phyloP scores from a whole-genome alignment of 495 filamentous ascomycete species.

The Aspergillus heteromorphus region DNA sequence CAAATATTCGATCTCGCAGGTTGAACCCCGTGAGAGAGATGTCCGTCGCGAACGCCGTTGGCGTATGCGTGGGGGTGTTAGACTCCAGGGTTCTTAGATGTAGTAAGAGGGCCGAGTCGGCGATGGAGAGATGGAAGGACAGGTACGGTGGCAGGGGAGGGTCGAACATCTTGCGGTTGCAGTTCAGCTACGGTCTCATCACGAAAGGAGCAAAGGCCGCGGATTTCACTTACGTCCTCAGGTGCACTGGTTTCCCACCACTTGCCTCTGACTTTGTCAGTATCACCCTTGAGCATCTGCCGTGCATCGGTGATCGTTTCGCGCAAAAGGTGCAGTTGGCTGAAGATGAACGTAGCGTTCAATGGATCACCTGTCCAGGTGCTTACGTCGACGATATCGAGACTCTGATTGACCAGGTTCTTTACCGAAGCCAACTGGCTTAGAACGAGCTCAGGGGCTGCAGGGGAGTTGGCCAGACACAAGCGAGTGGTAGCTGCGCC shows the following conservation, averaged over 20 bases:
- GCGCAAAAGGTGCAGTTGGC: slow-evolving; percentile 71
- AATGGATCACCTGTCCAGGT: slow-evolving; percentile 57
- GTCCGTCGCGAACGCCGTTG: slow-evolving; percentile 53
- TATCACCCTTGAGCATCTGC: slow-evolving; percentile 43
- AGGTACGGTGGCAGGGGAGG: slow-evolving; percentile 55
- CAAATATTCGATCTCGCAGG: slow-evolving; percentile 51
- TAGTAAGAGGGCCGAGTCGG: slow-evolving; percentile 71
- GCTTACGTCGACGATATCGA: slow-evolving; percentile 75
- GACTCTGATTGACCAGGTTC: slow-evolving; percentile 66
- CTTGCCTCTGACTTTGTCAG: slow-evolving; percentile 43
- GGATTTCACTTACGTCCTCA: slow-evolving; percentile 38
- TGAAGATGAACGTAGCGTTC: slow-evolving; percentile 64
- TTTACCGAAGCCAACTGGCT: slow-evolving; percentile 64
- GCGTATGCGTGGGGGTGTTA: slow-evolving; percentile 50
- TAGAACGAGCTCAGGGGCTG: slow-evolving; percentile 52
- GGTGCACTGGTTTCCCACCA: slow-evolving; percentile 56
- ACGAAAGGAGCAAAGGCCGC: not conserved
- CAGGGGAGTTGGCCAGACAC: slow-evolving; percentile 45
- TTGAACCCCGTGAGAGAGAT: slow-evolving; percentile 52
- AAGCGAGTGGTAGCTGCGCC: slow-evolving; percentile 46
- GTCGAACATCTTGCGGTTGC: slow-evolving; percentile 41
- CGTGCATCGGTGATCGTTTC: slow-evolving; percentile 70
- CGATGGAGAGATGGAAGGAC: slow-evolving; percentile 70
- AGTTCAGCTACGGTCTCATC: not conserved
- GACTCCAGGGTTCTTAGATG: slow-evolving; percentile 74